Evolutionary conservation across 1,284 basidiomycete genomes (phyloP), one percentile per base, ranked within the genome.

Genomic region (Cutaneotrichosporon sp.): DNA sequence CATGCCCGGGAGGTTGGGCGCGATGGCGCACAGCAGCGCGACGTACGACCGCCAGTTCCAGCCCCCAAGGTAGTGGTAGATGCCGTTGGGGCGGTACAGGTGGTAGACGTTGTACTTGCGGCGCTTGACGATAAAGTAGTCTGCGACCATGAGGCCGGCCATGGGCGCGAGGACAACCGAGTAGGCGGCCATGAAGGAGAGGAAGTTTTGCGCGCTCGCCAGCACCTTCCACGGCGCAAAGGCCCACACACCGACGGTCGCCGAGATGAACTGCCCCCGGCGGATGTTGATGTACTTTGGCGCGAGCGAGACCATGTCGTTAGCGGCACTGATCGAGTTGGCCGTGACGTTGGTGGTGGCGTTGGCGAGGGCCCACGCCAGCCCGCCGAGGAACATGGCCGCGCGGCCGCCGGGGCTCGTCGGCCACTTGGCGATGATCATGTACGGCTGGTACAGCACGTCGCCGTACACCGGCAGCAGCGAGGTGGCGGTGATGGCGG

Each of bases 351-450:
- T 91, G 55, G 87, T 87, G 25, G 88, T 89, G 54, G 90, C 80
- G 18, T 87, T 87, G 18, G 87, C 85, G 29, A 91, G 76, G 10
- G 84, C 81, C 76, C 89, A 91, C 25, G 84, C 81, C 72, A 89
- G 85, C 0, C 87, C 81, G 0, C 86, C 86, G 71, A 92, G 89
- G 82, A 92, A 92, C 43, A 87, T 86, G 1, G 88, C 89, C 0
- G 89, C 86, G 42, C 90, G 85, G 4, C 75, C 74, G 24, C 73
- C 73, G 7, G 67, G 59, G 11, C 71, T 71, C 71, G 89, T 89
- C 67, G 88, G 85, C 87, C 87, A 89, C 52, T 81, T 81, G 84
- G 89, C 62, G 29, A 77, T 68, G 55, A 80, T 70, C 58, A 76
- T 74, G 64, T 78, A 78, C 0, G 74, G 73, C 61, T 71, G 68